phyloP scores from a whole-genome alignment of 805 yeast genomes.

The Isabelozyma gotoi region DNA sequence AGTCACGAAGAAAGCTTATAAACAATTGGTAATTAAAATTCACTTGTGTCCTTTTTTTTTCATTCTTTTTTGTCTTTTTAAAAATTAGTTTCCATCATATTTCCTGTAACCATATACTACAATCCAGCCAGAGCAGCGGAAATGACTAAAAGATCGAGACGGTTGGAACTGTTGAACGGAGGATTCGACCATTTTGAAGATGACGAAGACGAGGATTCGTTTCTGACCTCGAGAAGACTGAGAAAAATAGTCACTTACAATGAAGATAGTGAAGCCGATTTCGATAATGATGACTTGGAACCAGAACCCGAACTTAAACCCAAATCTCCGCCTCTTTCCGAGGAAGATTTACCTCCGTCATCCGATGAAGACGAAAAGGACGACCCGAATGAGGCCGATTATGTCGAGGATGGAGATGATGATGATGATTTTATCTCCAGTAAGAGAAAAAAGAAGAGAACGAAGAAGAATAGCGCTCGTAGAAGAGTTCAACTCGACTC shows the following conservation, averaged over 20 bases:
- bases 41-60: neutral
- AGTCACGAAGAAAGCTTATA: no score
- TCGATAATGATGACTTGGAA: constrained; percentile 6
- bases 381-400: constrained; percentile 8
- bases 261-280: neutral
- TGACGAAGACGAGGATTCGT: constrained; percentile 2
- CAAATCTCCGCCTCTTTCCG: neutral
- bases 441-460: constrained; percentile 9
- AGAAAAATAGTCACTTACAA: constrained; percentile 5
- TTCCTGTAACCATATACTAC: constrained; percentile 3
- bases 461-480: constrained; percentile 3
- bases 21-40: no score
- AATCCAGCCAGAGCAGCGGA: constrained; percentile 2
- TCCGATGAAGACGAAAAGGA: constrained; percentile 8
- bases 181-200: neutral
- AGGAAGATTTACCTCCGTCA: constrained; percentile 1
- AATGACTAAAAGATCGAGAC: constrained; percentile 4
- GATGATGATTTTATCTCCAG: constrained; percentile 11
- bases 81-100: neutral
- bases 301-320: constrained; percentile 2
- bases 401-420: constrained; percentile 19
- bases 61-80: neutral
- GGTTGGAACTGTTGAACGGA: constrained; percentile 2
- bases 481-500: constrained; percentile 5
- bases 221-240: neutral